A percentile compares a stretch with the other conserved stretches of the same genome.
Evolutionary conservation across 2,329 filamentous ascomycete species (phyloP).

Genomic region (Fusarium mangiferae): DNA sequence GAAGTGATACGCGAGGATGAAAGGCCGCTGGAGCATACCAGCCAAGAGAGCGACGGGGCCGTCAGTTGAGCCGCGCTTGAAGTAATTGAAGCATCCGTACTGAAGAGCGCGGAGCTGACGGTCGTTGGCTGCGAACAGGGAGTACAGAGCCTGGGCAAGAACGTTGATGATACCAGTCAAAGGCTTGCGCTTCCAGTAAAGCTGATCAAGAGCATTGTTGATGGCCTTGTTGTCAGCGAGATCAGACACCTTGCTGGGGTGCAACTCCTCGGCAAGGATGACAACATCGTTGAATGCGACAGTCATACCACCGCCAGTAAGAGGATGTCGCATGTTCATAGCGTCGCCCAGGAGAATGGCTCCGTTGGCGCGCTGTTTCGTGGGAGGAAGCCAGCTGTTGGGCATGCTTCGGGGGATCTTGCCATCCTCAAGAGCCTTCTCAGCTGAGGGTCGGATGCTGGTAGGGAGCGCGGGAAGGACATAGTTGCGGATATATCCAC

Average conservation of each 20-base stretch:
- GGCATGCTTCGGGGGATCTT: constrained; percentile 88
- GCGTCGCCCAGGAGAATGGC: constrained; percentile 91
- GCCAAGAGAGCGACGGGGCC: constrained; percentile 85
- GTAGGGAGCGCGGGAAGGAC: constrained; percentile 82
- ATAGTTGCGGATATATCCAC: constrained; percentile 81
- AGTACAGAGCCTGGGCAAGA: constrained; percentile 93
- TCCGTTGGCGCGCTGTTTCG: constrained; percentile 66
- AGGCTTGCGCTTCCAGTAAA: constrained; percentile 89
- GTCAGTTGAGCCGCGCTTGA: constrained; percentile 78
- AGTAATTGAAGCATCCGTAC: constrained; percentile 92
- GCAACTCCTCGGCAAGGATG: constrained; percentile 77
- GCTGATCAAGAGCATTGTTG: constrained; percentile 72
- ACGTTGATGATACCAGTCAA: constrained; percentile 94
- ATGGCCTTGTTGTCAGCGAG: constrained; percentile 76
- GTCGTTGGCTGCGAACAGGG: constrained; percentile 88
- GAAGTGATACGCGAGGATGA: constrained; percentile 89
- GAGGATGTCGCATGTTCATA: constrained; percentile 98
- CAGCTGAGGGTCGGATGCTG: constrained; percentile 77
- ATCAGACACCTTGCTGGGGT: constrained; percentile 73
- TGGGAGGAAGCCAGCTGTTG: constrained; percentile 90
- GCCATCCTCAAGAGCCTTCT: constrained; percentile 79
- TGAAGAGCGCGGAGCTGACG: constrained; percentile 82
- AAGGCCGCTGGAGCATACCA: constrained; percentile 81
- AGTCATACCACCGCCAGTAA: constrained; percentile 98
- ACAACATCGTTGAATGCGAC: constrained; percentile 95